These are phyloP conservation scores for Gastrodia elata DNA, from an alignment of 106 monocot species.

Conservation along the genomic window DNA sequence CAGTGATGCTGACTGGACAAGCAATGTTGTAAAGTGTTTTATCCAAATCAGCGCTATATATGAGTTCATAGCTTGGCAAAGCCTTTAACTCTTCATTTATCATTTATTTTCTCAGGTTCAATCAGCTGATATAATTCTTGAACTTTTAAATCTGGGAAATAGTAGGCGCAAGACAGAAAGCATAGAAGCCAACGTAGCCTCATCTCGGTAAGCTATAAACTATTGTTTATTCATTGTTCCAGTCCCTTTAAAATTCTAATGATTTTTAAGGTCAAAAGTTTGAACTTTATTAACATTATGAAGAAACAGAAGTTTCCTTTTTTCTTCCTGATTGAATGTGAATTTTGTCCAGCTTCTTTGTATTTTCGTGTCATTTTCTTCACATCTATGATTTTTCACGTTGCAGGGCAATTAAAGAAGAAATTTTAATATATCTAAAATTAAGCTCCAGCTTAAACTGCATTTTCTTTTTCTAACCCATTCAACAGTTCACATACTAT, in stretches of 20 bases:
- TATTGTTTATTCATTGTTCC: not conserved
- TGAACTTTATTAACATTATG: not conserved
- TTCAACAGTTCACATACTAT: constrained; percentile 85
- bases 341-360: not conserved
- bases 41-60: too few relatives aligned
- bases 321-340: not conserved
- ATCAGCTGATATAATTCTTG: constrained; percentile 95
- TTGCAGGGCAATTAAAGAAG: not conserved
- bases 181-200: constrained; percentile 94
- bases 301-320: not conserved
- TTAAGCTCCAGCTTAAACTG: not conserved
- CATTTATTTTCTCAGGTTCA: constrained; percentile 53
- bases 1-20: too few relatives aligned
- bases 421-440: not conserved
- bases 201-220: constrained; percentile 63
- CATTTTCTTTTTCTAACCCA: not conserved
- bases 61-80: too few relatives aligned
- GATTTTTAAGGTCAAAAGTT: not conserved
- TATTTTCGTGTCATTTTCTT: not conserved
- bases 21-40: too few relatives aligned
- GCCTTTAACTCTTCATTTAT: too few relatives aligned
- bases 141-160: constrained; percentile 90
- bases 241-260: not conserved
- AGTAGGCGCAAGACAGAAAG: constrained; percentile 99
- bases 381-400: not conserved